Base-by-base conservation (phyloP, 169 alveolate genomes). In the Cryptosporidium felis region DNA sequence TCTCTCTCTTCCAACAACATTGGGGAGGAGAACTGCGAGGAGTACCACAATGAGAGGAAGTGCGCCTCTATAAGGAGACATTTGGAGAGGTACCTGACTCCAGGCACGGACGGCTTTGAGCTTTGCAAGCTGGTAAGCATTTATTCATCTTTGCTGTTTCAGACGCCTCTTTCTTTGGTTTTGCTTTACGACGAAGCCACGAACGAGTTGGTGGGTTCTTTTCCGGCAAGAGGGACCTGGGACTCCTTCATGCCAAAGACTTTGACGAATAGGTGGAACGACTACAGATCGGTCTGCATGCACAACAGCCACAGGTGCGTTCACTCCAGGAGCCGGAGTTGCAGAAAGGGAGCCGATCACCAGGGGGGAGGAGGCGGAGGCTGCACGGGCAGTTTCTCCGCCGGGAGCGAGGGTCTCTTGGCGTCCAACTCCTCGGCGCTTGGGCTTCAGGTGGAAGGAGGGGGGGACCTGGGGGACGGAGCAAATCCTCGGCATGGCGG, bases 201-300 rank as follows among this genome's bases (percentile, higher is more conserved):
- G 18, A 59, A 74, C 16, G 85, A 74, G 23, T 74, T 74, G 23
- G 56, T 56, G 16, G 85, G 85, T 53, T 49, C 67, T 5, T 74
- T 74, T 56, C 85, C 85, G 18, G 32, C 67, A 34, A 74, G 41
- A 49, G 85, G 85, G 38, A 74, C 85, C 6, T 74, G 85, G 85
- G 41, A 41, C 28, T 51, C 63, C 12, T 53, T 23, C 40, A 53
- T 74, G 28, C 85, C 85, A n/a, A 74, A 38, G 23, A 56, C 10
- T 53, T 32, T 74, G 4, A 47, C 85, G 56, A 53, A 40, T 74
- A 42, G 40, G 18, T 74, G 85, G 85, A 32, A 38, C 18, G 85
- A 74, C 26, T 74, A 74, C 56, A 74, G 56, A 74, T 23, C 85
- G 18, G 56, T 60, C 16, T 74, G 85, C 42, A 36, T 21, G 4